Evolutionary conservation across 768 basidiomycete species (phyloP).

Genomic region (Lactifluus pinguis): DNA sequence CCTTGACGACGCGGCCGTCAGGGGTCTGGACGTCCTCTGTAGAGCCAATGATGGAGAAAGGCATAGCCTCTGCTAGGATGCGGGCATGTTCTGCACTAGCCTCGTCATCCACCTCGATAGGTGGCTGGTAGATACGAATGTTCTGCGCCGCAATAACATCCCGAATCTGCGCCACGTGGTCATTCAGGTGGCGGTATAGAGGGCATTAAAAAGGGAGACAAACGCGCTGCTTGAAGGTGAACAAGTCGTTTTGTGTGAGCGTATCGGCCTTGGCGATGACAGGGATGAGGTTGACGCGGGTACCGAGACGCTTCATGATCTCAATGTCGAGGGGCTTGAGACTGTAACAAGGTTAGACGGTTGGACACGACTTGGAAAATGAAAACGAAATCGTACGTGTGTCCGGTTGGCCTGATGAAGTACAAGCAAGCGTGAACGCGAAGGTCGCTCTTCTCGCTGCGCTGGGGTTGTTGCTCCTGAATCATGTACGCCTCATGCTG

Average conservation of each 20-base stretch:
- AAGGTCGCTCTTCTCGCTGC: slow-evolving; percentile 88
- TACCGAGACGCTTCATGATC: slow-evolving; percentile 98
- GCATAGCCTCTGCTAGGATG: slow-evolving; percentile 82
- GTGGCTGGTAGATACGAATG: slow-evolving; percentile 92
- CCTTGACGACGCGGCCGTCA: slow-evolving; percentile 92
- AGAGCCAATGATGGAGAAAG: slow-evolving; percentile 97
- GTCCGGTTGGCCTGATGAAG: slow-evolving; percentile 93
- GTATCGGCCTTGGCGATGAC: slow-evolving; percentile 98
- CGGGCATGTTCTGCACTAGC: slow-evolving; percentile 83
- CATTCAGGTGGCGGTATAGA: background rate
- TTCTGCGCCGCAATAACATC: slow-evolving; percentile 86
- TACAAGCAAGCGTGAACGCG: slow-evolving; percentile 95
- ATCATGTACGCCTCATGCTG: slow-evolving; percentile 94
- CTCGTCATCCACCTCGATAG: slow-evolving; percentile 83
- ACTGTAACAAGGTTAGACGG: slow-evolving; percentile 30
- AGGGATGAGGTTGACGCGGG: slow-evolving; percentile 95
- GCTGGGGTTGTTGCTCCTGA: slow-evolving; percentile 98
- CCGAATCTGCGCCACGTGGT: slow-evolving; percentile 48
- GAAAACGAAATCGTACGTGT: slow-evolving; percentile 61
- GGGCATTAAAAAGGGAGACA: slow-evolving; percentile 25
- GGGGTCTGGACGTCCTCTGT: slow-evolving; percentile 88
- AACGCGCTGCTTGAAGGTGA: slow-evolving; percentile 88
- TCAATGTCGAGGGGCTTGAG: slow-evolving; percentile 97
- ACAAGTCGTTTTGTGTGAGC: slow-evolving; percentile 86
- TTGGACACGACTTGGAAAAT: background rate